Evolutionary conservation across 2,329 filamentous ascomycete genomes (phyloP), one percentile per base, ranked within the genome.

Genomic region (Tolypocladium tropicale): DNA sequence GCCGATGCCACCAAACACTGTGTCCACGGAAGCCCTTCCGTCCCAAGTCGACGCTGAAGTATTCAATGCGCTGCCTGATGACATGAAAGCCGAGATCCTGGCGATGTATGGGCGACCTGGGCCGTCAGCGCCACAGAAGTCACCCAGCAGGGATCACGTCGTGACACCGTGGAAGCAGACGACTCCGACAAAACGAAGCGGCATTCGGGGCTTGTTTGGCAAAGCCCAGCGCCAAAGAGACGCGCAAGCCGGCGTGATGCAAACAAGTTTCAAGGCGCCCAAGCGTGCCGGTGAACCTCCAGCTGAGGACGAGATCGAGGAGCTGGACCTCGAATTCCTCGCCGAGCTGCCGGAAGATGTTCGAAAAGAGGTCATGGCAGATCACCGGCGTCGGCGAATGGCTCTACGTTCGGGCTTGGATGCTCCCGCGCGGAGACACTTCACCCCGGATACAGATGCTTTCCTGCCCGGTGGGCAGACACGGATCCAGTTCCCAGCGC

Each of bases 41-140:
- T 90, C 90, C 0, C 89, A 95, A 63, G 78, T 97, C 23, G 94
- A 99, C 65, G 85, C 84, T 0, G 90, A 93, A 46, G 88, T 91
- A 2, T 86, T 97, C 59, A 82, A 86, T 46, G 89, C 89, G 1
- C 76, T 99, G 1, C 94, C 94, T 0, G 84, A 88, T 39, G 90
- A 96, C 59, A 83, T 99, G 67, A 89, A 92, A 59, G 83, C 85
- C 2, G 94, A 97, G 70, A 77, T 97, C 0, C 72, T 96, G 10
- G 85, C 82, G 3, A 84, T 87, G 36, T 95, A 96, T 65, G 70
- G 74, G 54, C 68, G 68, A 25, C 64, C 62, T 9, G 64, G 68
- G 6, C 74, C 74, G 58, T 65, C 67, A 6, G 59, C 69, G 3
- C 71, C 73, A 14, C 72, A 70, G 2, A 77, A 80, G 57, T 84